Conservation (phyloP, 768 basidiomycete species). For the Tricholoma hemisulphureum region DNA sequence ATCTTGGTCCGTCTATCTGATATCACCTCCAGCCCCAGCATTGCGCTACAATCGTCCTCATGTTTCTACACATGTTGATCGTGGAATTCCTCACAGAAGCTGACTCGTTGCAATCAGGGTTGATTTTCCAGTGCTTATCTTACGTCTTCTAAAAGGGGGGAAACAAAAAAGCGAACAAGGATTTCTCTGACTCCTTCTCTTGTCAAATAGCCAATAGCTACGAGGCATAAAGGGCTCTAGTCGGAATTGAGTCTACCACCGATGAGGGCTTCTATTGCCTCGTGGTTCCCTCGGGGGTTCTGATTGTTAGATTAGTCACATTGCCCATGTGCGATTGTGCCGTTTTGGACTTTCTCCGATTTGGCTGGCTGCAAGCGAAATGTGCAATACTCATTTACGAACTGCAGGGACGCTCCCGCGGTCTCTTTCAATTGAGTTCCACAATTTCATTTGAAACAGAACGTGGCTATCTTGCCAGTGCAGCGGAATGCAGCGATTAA, state of each 20-base stretch:
- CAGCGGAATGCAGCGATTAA: too few relatives aligned
- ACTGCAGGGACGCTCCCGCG: background rate
- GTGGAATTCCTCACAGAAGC: background rate
- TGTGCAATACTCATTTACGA: background rate
- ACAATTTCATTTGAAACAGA: background rate
- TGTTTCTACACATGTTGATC: slow-evolving; percentile 43
- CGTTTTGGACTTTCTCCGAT: background rate
- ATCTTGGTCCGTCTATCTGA: slow-evolving; percentile 23
- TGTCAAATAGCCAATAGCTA: background rate
- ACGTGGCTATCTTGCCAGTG: background rate
- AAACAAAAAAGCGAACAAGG: background rate
- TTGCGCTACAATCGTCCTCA: slow-evolving; percentile 29
- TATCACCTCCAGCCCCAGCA: slow-evolving; percentile 12
- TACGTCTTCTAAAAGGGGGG: slow-evolving; percentile 7
- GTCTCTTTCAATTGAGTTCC: background rate
- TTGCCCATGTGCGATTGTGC: background rate
- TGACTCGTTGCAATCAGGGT: slow-evolving; percentile 6
- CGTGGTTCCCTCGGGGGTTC: background rate
- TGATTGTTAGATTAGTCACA: background rate
- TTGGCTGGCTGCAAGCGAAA: background rate
- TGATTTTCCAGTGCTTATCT: slow-evolving; percentile 6
- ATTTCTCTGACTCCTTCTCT: background rate
- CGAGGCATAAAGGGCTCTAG: background rate
- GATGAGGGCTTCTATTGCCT: background rate
- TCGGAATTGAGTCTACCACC: background rate